Evolutionary conservation across 2,329 filamentous ascomycete genomes (phyloP).

Genomic region (Parastagonospora nodorum): DNA sequence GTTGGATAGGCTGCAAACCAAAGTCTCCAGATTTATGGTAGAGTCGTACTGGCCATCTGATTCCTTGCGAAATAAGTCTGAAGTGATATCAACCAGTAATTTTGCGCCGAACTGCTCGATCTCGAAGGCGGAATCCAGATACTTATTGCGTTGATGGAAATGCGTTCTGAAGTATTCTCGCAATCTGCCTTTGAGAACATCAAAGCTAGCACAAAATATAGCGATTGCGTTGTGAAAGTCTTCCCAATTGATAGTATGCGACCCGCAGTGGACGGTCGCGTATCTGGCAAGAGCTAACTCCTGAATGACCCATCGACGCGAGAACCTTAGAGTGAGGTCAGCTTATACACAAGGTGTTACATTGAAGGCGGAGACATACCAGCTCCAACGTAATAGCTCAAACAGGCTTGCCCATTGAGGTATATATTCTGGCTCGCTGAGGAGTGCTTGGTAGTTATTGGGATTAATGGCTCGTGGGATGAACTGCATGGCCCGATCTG

Average conservation of each 20-base stretch:
- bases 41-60: slow-evolving; percentile 1
- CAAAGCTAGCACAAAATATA: slow-evolving; percentile 14
- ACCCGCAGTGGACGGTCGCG: slow-evolving; percentile 9
- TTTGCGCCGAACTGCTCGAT: slow-evolving; percentile 1
- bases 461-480: not conserved
- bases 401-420: not conserved
- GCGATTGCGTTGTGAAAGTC: slow-evolving; percentile 25
- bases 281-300: slow-evolving; percentile 10
- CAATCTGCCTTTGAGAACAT: slow-evolving; percentile 6
- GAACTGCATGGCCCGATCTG: not conserved
- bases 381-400: slow-evolving; percentile 3
- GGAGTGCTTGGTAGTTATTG: not conserved
- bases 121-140: not conserved
- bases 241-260: slow-evolving; percentile 32
- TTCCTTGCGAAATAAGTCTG: slow-evolving; percentile 15
- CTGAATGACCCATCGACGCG: slow-evolving; percentile 15
- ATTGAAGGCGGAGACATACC: not conserved
- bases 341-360: not conserved
- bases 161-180: not conserved
- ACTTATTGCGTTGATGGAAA: not conserved
- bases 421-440: not conserved
- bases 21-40: slow-evolving; percentile 17
- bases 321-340: slow-evolving; percentile 6
- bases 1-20: slow-evolving; percentile 18
- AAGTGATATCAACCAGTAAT: slow-evolving; percentile 15